These are phyloP conservation scores for Lathyrus aphaca DNA, from an alignment of 306 rosid genomes.

Conservation along the genomic window DNA sequence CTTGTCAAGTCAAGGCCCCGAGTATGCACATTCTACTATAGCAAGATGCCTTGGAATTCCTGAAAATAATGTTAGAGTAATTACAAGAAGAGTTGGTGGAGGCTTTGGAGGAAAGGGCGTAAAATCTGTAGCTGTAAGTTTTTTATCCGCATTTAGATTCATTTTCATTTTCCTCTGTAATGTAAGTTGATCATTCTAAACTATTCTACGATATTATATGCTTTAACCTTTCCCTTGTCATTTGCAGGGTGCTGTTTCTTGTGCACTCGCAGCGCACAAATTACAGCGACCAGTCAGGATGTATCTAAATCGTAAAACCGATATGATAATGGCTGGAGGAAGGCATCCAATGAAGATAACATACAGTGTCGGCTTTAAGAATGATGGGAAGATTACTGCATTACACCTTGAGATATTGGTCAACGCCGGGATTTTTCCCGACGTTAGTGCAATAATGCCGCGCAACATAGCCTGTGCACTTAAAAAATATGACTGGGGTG, in stretches of 20 bases:
- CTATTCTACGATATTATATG: no score
- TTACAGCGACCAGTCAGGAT: conserved; percentile 68
- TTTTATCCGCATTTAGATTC: background rate
- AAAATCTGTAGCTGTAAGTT: conserved; percentile 63
- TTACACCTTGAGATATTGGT: conserved; percentile 67
- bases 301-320: conserved; percentile 75
- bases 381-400: conserved; percentile 82
- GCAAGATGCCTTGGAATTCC: no score
- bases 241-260: conserved; percentile 68
- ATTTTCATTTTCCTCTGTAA: no score
- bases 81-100: conserved; percentile 94
- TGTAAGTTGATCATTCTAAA: no score
- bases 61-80: no score
- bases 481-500: conserved; percentile 90
- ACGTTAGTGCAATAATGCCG: conserved; percentile 63
- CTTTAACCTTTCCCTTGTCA: background rate
- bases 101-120: conserved; percentile 81
- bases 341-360: conserved; percentile 3
- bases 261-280: conserved; percentile 40
- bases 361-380: conserved; percentile 47
- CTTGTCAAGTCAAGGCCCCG: no score
- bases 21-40: no score
- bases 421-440: conserved; percentile 65
- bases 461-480: conserved; percentile 48
- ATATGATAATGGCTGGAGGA: conserved; percentile 90